A percentile compares a stretch with the other conserved stretches of the same genome.
Conservation (phyloP, 2,329 filamentous ascomycete species). For the Pyricularia pennisetigena region DNA sequence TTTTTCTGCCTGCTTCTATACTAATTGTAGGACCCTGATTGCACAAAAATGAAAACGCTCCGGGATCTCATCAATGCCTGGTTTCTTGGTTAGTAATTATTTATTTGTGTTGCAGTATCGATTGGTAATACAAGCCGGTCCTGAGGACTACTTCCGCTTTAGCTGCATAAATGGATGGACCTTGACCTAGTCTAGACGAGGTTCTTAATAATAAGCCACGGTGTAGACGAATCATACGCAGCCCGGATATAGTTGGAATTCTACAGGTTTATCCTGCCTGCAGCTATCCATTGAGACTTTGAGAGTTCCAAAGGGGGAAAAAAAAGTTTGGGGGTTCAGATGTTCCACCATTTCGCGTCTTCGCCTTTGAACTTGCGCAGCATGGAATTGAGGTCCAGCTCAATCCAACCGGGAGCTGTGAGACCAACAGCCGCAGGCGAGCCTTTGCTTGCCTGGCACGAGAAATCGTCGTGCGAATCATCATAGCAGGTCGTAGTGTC, state of each 20-base stretch:
- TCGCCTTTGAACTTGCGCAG: constrained; percentile 1
- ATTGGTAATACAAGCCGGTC: background rate
- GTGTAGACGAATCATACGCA: background rate
- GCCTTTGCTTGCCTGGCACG: background rate
- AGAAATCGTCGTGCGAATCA: background rate
- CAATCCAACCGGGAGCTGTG: background rate
- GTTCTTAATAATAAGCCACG: background rate
- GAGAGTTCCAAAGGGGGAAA: too few relatives aligned
- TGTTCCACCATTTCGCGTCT: constrained; percentile 4
- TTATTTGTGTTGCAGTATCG: background rate
- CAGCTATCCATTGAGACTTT: background rate
- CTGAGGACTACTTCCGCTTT: background rate
- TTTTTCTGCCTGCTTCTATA: background rate
- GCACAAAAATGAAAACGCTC: background rate
- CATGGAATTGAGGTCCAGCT: background rate
- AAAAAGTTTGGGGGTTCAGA: background rate
- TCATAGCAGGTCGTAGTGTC: background rate
- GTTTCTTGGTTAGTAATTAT: background rate
- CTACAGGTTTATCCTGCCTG: background rate
- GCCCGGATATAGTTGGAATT: background rate
- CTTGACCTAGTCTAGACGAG: background rate
- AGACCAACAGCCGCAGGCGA: background rate
- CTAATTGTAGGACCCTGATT: background rate
- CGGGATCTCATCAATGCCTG: background rate
- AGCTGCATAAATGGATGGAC: background rate